These are phyloP conservation scores for Pichia ethanolica DNA, from an alignment of 805 yeast genomes.

Conservation along the genomic window DNA sequence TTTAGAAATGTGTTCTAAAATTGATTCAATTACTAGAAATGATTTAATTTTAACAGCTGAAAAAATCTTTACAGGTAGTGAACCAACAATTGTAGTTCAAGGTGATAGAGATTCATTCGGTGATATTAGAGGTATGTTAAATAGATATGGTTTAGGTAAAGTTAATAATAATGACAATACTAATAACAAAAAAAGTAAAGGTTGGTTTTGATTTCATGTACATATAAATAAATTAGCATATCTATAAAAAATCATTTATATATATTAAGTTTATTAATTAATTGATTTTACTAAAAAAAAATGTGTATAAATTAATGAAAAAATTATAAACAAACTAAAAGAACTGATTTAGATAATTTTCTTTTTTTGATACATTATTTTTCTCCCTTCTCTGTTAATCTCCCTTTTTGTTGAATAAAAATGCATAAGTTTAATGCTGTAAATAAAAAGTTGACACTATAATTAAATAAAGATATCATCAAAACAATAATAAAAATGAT, in stretches of 20 bases:
- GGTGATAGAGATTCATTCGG: slow-evolving; percentile 84
- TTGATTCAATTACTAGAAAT: slow-evolving; percentile 55
- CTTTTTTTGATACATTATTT: too few species aligned
- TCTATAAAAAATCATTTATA: not conserved
- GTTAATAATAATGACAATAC: not conserved
- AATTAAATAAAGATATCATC: too few species aligned
- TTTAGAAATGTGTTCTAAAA: slow-evolving; percentile 71
- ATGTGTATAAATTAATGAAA: not conserved
- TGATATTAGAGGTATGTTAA: slow-evolving; percentile 61
- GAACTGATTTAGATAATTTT: too few species aligned
- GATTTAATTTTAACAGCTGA: slow-evolving; percentile 73
- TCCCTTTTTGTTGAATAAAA: too few species aligned
- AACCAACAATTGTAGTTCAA: slow-evolving; percentile 83
- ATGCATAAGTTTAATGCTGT: too few species aligned
- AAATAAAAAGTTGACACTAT: too few species aligned
- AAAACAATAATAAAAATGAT: too few species aligned
- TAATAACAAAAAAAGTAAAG: slow-evolving; percentile 1
- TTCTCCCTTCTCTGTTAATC: too few species aligned
- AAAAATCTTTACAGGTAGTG: slow-evolving; percentile 63
- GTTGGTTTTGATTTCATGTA: slow-evolving; percentile 4
- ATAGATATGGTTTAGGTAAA: slow-evolving; percentile 66
- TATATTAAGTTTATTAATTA: not conserved
- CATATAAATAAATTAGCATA: not conserved
- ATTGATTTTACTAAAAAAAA: not conserved
- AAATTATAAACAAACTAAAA: too few species aligned